Percentiles rank a stretch among this genome's conserved stretches.
These are phyloP conservation scores for Phaeodactylum tricornutum DNA, from an alignment of 108 stramenopile genomes.

Conservation along the genomic window DNA sequence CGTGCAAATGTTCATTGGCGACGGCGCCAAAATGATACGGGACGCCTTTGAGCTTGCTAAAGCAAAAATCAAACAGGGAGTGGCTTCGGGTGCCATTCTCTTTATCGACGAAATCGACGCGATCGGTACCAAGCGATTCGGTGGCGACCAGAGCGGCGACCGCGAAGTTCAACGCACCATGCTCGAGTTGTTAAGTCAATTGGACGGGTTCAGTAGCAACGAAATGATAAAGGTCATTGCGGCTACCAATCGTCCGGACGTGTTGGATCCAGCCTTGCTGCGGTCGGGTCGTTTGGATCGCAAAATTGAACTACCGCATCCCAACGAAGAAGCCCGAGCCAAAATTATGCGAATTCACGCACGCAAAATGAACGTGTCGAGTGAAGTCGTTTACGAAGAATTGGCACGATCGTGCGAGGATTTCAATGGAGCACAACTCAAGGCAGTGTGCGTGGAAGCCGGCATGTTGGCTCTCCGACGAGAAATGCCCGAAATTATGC, in stretches of 20 bases:
- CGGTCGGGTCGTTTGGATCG: constrained; percentile 95
- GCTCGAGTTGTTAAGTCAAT: constrained; percentile 97
- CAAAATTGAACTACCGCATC: constrained; percentile 99
- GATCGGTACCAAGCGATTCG: constrained; percentile 98
- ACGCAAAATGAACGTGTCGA: constrained; percentile 84
- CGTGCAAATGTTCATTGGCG: constrained; percentile 99
- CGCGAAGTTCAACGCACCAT: constrained; percentile 99
- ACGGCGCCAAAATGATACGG: constrained; percentile 97
- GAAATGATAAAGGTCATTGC: constrained; percentile 99
- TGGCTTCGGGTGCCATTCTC: constrained; percentile 56
- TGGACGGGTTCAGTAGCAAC: constrained; percentile 95
- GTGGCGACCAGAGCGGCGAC: constrained; percentile 96
- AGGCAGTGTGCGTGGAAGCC: constrained; percentile 98
- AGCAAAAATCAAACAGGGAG: constrained; percentile 83
- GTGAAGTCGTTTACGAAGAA: constrained; percentile 94
- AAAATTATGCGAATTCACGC: constrained; percentile 93
- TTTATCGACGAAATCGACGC: constrained; percentile 99
- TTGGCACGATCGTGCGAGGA: constrained; percentile 92
- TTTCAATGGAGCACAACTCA: constrained; percentile 97
- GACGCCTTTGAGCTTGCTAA: constrained; percentile 98
- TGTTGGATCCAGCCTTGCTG: constrained; percentile 95
- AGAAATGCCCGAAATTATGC: constrained; percentile 29
- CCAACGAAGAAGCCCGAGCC: constrained; percentile 89
- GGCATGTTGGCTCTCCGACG: constrained; percentile 95
- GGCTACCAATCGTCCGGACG: constrained; percentile 96